Conservation (phyloP, 2,329 filamentous ascomycete species). For the Daldinia eschscholtzii region DNA sequence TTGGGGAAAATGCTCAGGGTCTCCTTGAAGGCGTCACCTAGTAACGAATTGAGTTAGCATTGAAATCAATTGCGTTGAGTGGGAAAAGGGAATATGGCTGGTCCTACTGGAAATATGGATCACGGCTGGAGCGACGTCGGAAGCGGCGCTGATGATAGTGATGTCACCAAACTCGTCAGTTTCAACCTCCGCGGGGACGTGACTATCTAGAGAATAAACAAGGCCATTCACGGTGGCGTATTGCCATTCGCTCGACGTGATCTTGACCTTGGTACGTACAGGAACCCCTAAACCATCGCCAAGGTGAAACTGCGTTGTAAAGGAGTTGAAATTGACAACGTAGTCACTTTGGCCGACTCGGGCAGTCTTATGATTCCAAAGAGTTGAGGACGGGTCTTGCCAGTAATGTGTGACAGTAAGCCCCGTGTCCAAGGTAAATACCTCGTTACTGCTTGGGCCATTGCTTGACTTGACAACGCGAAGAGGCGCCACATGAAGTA, state of each 20-base stretch:
- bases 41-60: background rate
- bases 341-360: background rate
- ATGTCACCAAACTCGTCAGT: background rate
- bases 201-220: background rate
- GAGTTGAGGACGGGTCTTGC: background rate
- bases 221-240: background rate
- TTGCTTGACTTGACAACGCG: background rate
- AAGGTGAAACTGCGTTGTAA: background rate
- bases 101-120: background rate
- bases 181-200: background rate
- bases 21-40: background rate
- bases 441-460: background rate
- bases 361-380: background rate
- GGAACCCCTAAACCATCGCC: background rate
- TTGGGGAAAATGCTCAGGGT: background rate
- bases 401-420: background rate
- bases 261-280: background rate
- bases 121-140: background rate
- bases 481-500: background rate
- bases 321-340: conserved; percentile 1
- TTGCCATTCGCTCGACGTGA: background rate
- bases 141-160: background rate
- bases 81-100: background rate
- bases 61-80: background rate
- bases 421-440: conserved; percentile 1